These are phyloP conservation scores for Mimosa bimucronata DNA, from an alignment of 306 rosid genomes.

Conservation along the genomic window DNA sequence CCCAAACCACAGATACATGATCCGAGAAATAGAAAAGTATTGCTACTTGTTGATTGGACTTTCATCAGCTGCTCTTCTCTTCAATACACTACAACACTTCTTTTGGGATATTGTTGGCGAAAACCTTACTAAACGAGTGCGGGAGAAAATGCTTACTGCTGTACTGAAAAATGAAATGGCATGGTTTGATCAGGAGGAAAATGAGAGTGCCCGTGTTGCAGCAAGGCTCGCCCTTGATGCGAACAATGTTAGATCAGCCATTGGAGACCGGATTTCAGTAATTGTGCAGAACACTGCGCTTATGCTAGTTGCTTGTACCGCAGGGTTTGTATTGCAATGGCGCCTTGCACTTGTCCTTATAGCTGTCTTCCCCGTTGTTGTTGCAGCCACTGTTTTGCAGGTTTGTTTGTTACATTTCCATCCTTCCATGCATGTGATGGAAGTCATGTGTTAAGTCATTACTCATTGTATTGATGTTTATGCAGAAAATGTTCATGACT, in stretches of 20 bases:
- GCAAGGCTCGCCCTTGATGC: conserved; percentile 92
- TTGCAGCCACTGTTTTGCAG: conserved; percentile 96
- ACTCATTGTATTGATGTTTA: conserved; percentile 6
- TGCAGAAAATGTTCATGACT: conserved; percentile 92
- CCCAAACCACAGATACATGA: conserved; percentile 75
- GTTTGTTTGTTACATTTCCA: conserved; percentile 43
- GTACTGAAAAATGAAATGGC: conserved; percentile 92
- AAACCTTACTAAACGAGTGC: conserved; percentile 84
- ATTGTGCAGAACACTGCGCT: conserved; percentile 95
- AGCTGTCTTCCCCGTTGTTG: conserved; percentile 95
- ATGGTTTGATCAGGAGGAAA: conserved; percentile 95
- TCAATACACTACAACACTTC: conserved; percentile 90
- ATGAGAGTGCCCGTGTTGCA: conserved; percentile 86
- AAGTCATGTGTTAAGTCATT: background rate
- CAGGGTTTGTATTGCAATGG: conserved; percentile 95
- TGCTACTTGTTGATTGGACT: conserved; percentile 90
- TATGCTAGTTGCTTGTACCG: conserved; percentile 89
- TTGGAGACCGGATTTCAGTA: conserved; percentile 90
- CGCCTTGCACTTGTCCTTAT: conserved; percentile 93
- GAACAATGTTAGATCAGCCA: conserved; percentile 91
- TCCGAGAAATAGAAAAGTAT: conserved; percentile 70
- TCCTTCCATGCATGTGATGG: background rate
- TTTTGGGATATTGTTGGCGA: conserved; percentile 98
- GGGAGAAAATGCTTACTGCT: conserved; percentile 83
- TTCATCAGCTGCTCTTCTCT: conserved; percentile 88